Evolutionary conservation across 129 eudicot species (phyloP), one percentile per base, ranked within the genome.

Genomic region (Heracleum sosnowskyi): DNA sequence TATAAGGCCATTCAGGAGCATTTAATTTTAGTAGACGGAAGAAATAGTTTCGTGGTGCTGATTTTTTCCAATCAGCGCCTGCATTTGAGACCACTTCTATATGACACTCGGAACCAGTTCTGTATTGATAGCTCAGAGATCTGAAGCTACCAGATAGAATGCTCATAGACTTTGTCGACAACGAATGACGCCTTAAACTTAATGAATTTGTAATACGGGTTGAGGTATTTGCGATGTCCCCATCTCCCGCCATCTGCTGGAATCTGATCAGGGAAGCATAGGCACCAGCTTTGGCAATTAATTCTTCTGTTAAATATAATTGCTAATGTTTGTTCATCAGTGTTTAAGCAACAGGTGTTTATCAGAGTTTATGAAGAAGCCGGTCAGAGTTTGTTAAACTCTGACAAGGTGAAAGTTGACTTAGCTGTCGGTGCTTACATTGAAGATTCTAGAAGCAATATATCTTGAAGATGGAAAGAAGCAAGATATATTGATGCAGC

Each of bases 1-100:
- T 88, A 74, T 93, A 93, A 34, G 97, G 96, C 98, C 98, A 93
- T 81, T 93, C 98, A n/a, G n/a, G n/a, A n/a, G n/a, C n/a, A n/a
- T n/a, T n/a, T n/a, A n/a, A n/a, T n/a, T n/a, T n/a, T n/a, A n/a
- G n/a, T n/a, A n/a, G n/a, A n/a, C n/a, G n/a, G n/a, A n/a, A n/a
- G n/a, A n/a, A n/a, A n/a, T n/a, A 2, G 98, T 88, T 88, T 4
- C 80, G 80, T 12, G 97, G 98, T 11, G 98, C 98, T 1, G 89
- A 95, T 74, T 86, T 91, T 44, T 91, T 91, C 82, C 86, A 79
- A 8, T 88, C 97, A 4, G 91, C 85, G 79, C 91, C 98, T 6
- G 97, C 97, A 72, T 86, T 88, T 10, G 98, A 91, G 28, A 89
- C 76, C 97, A 93, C 91, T 77, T 93, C 97, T 22, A 93, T 85